Percentiles rank a stretch among this genome's conserved stretches.
These are phyloP conservation scores for Clarkia xantiana DNA, from an alignment of 345 rosid species.

Conservation along the genomic window DNA sequence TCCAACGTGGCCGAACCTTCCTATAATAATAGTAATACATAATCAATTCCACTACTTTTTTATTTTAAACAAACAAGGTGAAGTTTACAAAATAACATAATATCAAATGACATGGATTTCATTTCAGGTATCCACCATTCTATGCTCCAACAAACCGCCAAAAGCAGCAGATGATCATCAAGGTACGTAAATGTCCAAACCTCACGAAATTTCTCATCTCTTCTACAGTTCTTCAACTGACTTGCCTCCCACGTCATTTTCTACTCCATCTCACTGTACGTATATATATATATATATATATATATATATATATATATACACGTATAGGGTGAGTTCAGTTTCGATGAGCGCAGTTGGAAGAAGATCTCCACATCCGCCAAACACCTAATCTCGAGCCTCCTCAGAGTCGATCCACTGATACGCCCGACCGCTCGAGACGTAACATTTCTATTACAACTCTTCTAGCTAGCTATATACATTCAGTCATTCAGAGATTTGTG, in stretches of 20 bases:
- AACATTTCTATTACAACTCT: constrained; percentile 10
- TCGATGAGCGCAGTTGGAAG: constrained; percentile 51
- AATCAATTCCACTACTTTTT: too few relatives aligned
- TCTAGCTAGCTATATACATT: too few relatives aligned
- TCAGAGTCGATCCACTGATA: constrained; percentile 40
- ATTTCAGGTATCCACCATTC: constrained; percentile 54
- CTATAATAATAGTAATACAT: not conserved
- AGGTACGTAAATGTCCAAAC: constrained; percentile 18
- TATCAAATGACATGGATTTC: not conserved
- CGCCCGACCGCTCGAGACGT: constrained; percentile 54
- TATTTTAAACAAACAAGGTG: too few relatives aligned
- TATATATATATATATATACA: not conserved
- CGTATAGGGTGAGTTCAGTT: constrained; percentile 47
- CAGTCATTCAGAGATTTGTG: not conserved
- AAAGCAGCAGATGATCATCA: constrained; percentile 48
- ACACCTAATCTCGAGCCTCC: constrained; percentile 35
- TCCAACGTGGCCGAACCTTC: too few relatives aligned
- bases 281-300: not conserved
- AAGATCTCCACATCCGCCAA: constrained; percentile 42
- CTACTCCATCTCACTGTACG: not conserved
- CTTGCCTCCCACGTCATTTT: not conserved
- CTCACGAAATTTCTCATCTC: not conserved
- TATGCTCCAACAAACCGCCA: constrained; percentile 46
- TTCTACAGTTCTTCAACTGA: not conserved
- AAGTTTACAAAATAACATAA: too few relatives aligned